Evolutionary conservation across 2,329 filamentous ascomycete genomes (phyloP), one percentile per base, ranked within the genome.

Genomic region (Fusarium caatingaense): DNA sequence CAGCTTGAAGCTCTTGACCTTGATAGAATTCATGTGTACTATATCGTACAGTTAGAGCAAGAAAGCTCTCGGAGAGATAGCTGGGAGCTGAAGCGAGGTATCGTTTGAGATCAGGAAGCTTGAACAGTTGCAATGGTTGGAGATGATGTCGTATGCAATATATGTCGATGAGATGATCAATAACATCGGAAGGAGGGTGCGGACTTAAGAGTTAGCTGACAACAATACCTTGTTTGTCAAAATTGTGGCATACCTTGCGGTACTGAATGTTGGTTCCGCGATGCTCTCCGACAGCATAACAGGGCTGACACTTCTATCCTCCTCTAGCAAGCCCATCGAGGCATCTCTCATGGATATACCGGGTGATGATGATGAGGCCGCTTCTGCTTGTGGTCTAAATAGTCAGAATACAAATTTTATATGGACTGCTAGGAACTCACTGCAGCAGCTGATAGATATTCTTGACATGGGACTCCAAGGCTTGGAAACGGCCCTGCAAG

Each of bases 111-210:
- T 65, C 25, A 1, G 27, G 6, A 13, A 53, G 5, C 8, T 7
- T 40, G 8, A 66, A 65, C 3, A 66, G 28, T 8, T 53, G 61
- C 1, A 66, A 7, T 13, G 63, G 63, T 5, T 66, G 63, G 0
- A 66, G 63, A 15, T 66, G 63, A 3, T 65, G 25, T 6, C 50
- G 65, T 15, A 20, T 5, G 2, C 42, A 30, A 40, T 65, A 66
- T n/a, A 60, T 28, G 6, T 54, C 63, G 13, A 66, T 27, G 1
- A 66, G 47, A 23, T 66, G 53, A 3, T 60, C 47, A 2, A 66
- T 2, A 1, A 32, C 37, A 1, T 54, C 34, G 1, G 32, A 21
- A 0, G 60, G 32, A 1, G 47, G 25, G 3, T 11, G 2, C 3
- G 13, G 27, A 11, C 61, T 64, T 4, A 0, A 5, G 2, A 0